Base-by-base conservation (phyloP, 1,284 basidiomycete genomes). In the Vanrija sp. region DNA sequence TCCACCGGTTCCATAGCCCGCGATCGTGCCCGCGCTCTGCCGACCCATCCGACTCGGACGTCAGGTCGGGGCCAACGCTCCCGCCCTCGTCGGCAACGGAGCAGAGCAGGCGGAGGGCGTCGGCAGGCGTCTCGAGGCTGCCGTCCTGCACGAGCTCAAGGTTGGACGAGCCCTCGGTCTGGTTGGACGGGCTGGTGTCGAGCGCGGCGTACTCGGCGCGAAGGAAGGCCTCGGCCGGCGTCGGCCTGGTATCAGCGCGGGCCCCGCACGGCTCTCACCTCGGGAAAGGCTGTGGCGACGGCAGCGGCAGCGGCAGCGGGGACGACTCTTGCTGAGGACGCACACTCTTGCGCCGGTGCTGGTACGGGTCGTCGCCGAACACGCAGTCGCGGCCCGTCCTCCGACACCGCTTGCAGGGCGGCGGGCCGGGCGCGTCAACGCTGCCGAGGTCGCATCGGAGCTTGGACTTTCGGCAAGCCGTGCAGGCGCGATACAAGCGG, bases 71-170 rank as follows among this genome's bases (percentile, higher is more conserved):
- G 20, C 23, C 6, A n/a, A n/a, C 3, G 47, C 6, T 5, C 31
- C 16, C 5, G 56, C n/a, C 51, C 1, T 57, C 54, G 23, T 59
- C 57, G 1, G 59, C 59, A 2, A 57, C 61, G 2, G 61, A 55
- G 5, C 46, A 56, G 3, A 63, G 51, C 23, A 63, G 56, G 1
- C 59, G 53, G 16, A 63, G 44, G 6, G 61, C 61, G 24, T 63
- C 61, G 0, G 57, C 59, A 0, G 61, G 61, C 7, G 60, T 63
- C 27, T 63, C 61, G 14, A 63, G 51, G 31, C 55, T 49, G 19
- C 58, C 52, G 19, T 47, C 57, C n/a, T 57, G 43, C 2, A 55
- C 60, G 24, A 62, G 56, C 8, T 52, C 49, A 20, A 60, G 20
- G 31, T 31, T 31, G 6, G 31, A 31, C 12, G 31, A 31, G 2